Evolutionary conservation across 371 early-diverging fungal species (phyloP), one percentile per base, ranked within the genome.

Genomic region (Zychaea mexicana): DNA sequence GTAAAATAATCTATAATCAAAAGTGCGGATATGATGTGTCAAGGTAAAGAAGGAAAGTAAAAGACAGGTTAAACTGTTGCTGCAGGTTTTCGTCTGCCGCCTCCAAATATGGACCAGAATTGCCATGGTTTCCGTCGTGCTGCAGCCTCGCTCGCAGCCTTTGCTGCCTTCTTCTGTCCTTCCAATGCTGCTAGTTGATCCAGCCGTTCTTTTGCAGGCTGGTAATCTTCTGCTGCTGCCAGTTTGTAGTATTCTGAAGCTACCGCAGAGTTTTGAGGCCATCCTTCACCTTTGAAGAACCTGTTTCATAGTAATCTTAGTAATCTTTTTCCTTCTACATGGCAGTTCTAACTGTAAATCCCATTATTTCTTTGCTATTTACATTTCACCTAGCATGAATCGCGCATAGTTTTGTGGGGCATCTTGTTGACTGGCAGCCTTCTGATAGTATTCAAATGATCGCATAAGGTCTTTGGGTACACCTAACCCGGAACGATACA

Each of bases 311-410:
- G 1, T 21, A n/a, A 46, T n/a, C 17, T 2, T 46, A 46, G 19
- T 46, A 46, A 22, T 57, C 33, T 61, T 15, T 28, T 57, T 27
- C 42, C 28, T 42, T n/a, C n/a, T n/a, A n/a, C n/a, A 45, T 9
- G 15, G 38, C 15, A 36, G 7, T 36, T 15, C 38, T 7, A 15
- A 15, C 38, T 36, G 38, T 36, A 15, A 36, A 17, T 6, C 65
- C 67, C n/a, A n/a, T n/a, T n/a, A n/a, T n/a, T n/a, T n/a, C n/a
- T n/a, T 33, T 33, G 12, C 33, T 33, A 33, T 33, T 33, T 74
- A 78, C 81, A 81, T 78, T 68, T 81, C 81, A 46, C 78, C 81
- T 13, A 81, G 49, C 75, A 76, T 78, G 55, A 69, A 81, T n/a
- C 74, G 68, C 12, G 81, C 76, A 71, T 81, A 76, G 47, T 76